These are phyloP conservation scores for Candida schatavii DNA, from an alignment of 805 yeast species.

Conservation along the genomic window DNA sequence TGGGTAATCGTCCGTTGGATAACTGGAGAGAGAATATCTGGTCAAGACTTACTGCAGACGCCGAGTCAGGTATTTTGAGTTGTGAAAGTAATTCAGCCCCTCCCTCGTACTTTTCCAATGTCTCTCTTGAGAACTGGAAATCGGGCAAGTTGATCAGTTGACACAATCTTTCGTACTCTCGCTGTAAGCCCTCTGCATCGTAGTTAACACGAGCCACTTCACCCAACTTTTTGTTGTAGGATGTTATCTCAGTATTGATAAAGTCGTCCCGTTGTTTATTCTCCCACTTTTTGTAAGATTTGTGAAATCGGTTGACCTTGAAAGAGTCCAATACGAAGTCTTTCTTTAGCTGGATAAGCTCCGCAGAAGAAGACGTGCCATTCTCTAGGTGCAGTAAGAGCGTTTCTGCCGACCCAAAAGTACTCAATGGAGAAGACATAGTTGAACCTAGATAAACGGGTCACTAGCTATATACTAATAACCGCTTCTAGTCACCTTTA, in stretches of 20 bases:
- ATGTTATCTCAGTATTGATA: constrained; percentile 18
- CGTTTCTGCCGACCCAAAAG: constrained; percentile 14
- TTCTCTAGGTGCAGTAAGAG: constrained; percentile 6
- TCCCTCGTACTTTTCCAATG: constrained; percentile 23
- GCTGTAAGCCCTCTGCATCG: constrained; percentile 18
- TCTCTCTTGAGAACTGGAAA: constrained; percentile 24
- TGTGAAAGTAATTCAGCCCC: not conserved
- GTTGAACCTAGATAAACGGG: too few species aligned
- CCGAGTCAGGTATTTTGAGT: constrained; percentile 12
- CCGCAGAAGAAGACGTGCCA: not conserved
- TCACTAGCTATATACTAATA: too few species aligned
- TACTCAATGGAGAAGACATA: not conserved
- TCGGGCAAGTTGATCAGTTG: constrained; percentile 24
- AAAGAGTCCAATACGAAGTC: constrained; percentile 34
- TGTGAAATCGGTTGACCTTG: constrained; percentile 28
- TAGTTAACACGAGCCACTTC: constrained; percentile 26
- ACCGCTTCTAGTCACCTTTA: too few species aligned
- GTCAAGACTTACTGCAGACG: constrained; percentile 11
- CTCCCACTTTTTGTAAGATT: constrained; percentile 29
- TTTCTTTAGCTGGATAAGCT: constrained; percentile 8
- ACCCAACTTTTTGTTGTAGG: constrained; percentile 30
- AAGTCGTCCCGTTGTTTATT: constrained; percentile 14
- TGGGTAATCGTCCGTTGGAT: constrained; percentile 19
- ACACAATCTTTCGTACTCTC: constrained; percentile 22
- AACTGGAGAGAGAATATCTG: constrained; percentile 28